Base-by-base conservation (phyloP, 352 stramenopile genomes). In the Pythium periplocum region DNA sequence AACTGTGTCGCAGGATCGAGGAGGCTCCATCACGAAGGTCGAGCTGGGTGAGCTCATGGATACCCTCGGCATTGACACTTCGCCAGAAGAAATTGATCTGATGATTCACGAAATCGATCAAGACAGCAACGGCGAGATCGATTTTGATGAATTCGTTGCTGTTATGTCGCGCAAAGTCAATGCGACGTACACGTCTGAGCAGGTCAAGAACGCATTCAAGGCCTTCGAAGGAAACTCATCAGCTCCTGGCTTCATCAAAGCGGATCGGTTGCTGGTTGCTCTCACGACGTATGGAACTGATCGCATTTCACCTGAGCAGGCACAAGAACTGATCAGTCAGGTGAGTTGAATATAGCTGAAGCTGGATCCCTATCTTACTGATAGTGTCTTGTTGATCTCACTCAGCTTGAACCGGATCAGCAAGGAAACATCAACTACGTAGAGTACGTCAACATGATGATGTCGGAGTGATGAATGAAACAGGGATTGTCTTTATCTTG, bases 51-150 rank as follows among this genome's bases (percentile, higher is more conserved):
- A 97, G 53, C 66, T 97, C 48, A 96, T 98, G 87, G 90, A 97
- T 58, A 97, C 93, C 4, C 59, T 98, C 2, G 91, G 90, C 36
- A 97, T 98, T 45, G 87, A 97, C 69, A 95, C 90, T 10, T 95
- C 83, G 1, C 83, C 89, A 2, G 66, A 98, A 62, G 92, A 98
- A 53, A 96, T 98, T 45, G 89, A 97, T 43, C 71, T 97, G 12
- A 98, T 98, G 93, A 96, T 98, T 59, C 78, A 95, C 45, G 93
- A 98, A 57, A 98, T 98, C 62, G 92, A 98, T 64, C 84, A 97
- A 64, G 89, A 98, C 71, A 95, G 80, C 63, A 97, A 97, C 51
- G 90, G 90, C 31, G 91, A 97, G 52, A 97, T 97, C 61, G 91
- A 97, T 63, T 98, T 98, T 66, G 85, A 96, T 66, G 93, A 98